These are phyloP conservation scores for Hyaloperonospora brassicae DNA, from an alignment of 352 stramenopile species.

Conservation along the genomic window DNA sequence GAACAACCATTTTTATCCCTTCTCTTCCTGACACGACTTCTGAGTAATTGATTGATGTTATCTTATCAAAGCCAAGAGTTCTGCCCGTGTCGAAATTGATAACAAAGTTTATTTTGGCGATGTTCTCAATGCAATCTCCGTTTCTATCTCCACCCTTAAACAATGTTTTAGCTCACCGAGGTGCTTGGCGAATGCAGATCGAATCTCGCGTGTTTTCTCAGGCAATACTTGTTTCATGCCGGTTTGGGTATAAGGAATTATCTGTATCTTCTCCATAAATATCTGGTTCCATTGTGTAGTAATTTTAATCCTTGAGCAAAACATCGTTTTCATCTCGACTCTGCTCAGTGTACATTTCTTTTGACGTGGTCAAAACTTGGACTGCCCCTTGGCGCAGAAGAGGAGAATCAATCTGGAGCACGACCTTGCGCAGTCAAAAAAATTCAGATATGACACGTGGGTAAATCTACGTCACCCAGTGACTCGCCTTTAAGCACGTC, in stretches of 20 bases:
- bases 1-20: not conserved
- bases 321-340: not conserved
- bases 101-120: too few relatives aligned
- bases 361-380: not conserved
- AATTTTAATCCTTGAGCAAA: not conserved
- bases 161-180: too few relatives aligned
- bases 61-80: not conserved
- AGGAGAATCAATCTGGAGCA: too few relatives aligned
- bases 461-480: slow-evolving; percentile 1
- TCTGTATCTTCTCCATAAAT: not conserved
- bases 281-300: not conserved
- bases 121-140: not conserved
- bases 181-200: not conserved
- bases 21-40: not conserved
- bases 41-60: not conserved
- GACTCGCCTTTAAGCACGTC: not conserved
- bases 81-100: too few relatives aligned
- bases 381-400: too few relatives aligned
- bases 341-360: too few relatives aligned
- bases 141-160: not conserved
- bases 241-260: not conserved
- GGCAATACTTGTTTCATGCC: not conserved
- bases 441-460: too few relatives aligned
- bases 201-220: not conserved
- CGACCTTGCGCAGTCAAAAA: too few relatives aligned